Percentiles rank a stretch among this genome's conserved stretches.
These are phyloP conservation scores for Xylaria polymorpha DNA, from an alignment of 2,329 filamentous ascomycete genomes.

Conservation along the genomic window DNA sequence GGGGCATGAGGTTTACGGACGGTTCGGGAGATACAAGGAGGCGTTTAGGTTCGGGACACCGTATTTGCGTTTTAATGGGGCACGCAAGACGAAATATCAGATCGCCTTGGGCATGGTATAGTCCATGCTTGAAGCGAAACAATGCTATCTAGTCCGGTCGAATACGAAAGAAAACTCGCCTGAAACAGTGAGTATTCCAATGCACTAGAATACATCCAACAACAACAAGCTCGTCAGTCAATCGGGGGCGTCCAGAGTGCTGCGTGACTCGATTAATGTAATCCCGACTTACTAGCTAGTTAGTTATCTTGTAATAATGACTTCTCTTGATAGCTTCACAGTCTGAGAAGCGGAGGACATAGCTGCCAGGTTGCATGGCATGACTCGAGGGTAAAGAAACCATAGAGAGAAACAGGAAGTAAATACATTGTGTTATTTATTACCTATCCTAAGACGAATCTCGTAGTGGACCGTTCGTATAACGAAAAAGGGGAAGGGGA, in stretches of 20 bases:
- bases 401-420: background rate
- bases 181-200: background rate
- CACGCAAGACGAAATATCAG: background rate
- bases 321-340: background rate
- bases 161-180: too few species aligned
- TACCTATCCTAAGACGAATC: constrained; percentile 28
- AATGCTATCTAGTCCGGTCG: background rate
- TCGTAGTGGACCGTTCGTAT: background rate
- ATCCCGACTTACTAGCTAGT: background rate
- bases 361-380: background rate
- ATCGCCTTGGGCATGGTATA: background rate
- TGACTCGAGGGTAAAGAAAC: background rate
- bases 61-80: background rate
- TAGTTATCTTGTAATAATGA: background rate
- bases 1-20: background rate
- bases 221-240: background rate
- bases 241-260: background rate
- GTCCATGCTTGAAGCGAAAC: background rate
- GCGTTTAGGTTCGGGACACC: constrained; percentile 3
- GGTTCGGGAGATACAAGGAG: background rate
- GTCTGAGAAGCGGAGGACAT: background rate
- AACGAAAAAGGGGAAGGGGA: constrained; percentile 12
- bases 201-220: background rate
- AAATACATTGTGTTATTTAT: constrained; percentile 5
- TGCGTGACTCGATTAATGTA: background rate